Percentiles rank a stretch among this genome's conserved stretches.
These are phyloP conservation scores for Trichoderma hamatum DNA, from an alignment of 2,329 filamentous ascomycete genomes.

Conservation along the genomic window DNA sequence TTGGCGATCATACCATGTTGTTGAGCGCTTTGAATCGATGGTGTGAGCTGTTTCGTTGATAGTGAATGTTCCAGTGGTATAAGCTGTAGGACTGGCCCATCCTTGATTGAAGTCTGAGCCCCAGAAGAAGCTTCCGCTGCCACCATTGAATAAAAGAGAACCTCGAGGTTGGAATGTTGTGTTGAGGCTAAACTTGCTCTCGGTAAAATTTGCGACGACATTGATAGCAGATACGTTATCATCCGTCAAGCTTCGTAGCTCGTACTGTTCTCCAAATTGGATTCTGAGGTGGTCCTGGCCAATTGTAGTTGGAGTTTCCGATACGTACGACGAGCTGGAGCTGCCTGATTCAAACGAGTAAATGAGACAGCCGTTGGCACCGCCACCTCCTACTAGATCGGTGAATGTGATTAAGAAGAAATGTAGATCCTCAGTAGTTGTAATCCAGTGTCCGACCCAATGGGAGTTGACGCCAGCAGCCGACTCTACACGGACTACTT, in stretches of 20 bases:
- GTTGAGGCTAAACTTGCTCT: conserved; percentile 1
- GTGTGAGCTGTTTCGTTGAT: not conserved
- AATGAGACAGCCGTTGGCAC: not conserved
- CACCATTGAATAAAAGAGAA: not conserved
- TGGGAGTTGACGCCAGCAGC: not conserved
- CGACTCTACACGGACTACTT: not conserved
- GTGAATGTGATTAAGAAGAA: not conserved
- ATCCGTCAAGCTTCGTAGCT: not conserved
- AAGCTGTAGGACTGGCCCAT: not conserved
- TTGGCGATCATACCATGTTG: conserved; percentile 3
- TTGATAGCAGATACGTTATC: not conserved
- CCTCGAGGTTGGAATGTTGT: not conserved
- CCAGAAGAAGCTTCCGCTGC: not conserved
- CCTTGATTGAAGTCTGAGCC: not conserved
- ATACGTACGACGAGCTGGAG: not conserved
- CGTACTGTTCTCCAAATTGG: not conserved
- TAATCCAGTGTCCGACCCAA: conserved; percentile 5
- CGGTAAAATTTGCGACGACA: not conserved
- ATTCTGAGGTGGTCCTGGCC: not conserved
- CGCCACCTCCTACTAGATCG: not conserved
- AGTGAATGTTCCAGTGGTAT: not conserved
- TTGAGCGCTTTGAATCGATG: not conserved
- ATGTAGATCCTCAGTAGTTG: not conserved
- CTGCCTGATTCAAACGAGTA: not conserved
- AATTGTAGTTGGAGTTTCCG: not conserved